These are phyloP conservation scores for Scedosporium boydii DNA, from an alignment of 2,329 filamentous ascomycete species.

Conservation along the genomic window DNA sequence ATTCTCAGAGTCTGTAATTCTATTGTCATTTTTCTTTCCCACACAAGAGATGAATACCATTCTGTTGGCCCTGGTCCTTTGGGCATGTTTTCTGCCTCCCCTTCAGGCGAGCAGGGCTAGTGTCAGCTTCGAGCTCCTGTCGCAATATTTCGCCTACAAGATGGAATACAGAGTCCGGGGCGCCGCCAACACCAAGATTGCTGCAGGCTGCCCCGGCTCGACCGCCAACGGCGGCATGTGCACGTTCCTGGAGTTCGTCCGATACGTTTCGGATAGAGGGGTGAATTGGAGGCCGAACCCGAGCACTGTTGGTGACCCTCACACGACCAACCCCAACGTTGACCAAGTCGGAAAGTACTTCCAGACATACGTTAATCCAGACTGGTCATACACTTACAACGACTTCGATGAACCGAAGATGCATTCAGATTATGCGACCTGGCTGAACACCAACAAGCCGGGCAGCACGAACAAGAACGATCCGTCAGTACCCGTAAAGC, in stretches of 20 bases:
- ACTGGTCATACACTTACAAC: too few species aligned
- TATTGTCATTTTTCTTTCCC: too few species aligned
- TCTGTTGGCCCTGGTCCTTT: too few species aligned
- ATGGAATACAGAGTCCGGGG: background rate
- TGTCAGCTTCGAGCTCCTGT: background rate
- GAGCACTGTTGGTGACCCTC: background rate
- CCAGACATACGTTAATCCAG: too few species aligned
- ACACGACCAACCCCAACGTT: background rate
- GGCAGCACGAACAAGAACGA: too few species aligned
- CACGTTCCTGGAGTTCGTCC: background rate
- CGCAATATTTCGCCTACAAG: background rate
- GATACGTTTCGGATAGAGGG: background rate
- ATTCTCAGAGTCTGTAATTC: too few species aligned
- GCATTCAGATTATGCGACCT: too few species aligned
- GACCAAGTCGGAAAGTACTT: background rate
- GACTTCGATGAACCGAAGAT: too few species aligned
- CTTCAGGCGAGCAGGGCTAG: background rate
- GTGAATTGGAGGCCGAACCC: background rate
- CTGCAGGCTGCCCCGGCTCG: background rate
- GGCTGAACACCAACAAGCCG: too few species aligned
- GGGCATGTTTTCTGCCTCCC: too few species aligned
- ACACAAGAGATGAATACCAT: too few species aligned
- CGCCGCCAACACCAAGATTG: background rate
- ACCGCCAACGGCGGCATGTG: background rate
- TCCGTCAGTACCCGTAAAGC: too few species aligned